phyloP scores from a whole-genome alignment of 441 rosid species.

The Manihot esculenta region DNA sequence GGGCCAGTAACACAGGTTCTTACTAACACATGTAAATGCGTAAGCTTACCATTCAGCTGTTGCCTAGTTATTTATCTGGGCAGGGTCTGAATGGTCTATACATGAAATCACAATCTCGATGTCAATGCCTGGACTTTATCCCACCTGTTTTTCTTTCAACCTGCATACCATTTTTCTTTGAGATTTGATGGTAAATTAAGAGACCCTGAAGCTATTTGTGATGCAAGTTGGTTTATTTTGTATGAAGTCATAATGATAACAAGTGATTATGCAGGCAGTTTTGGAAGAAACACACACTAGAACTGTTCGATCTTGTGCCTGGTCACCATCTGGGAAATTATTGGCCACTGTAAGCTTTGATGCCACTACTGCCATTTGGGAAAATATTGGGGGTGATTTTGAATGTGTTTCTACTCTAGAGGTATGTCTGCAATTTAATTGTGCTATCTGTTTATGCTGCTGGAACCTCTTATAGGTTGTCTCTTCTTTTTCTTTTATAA shows the following conservation, averaged over 20 bases:
- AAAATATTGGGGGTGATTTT: constrained; percentile 74
- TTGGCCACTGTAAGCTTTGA: constrained; percentile 93
- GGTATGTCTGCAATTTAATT: constrained; percentile 38
- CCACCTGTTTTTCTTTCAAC: neutral
- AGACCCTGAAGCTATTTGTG: neutral
- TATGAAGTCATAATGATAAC: constrained; percentile 8
- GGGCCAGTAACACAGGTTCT: too few relatives aligned
- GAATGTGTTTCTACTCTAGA: constrained; percentile 87
- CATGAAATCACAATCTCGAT: neutral
- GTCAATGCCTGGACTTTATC: neutral
- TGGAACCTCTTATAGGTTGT: neutral
- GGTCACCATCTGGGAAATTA: constrained; percentile 82
- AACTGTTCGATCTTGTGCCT: constrained; percentile 89
- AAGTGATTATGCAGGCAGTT: constrained; percentile 59
- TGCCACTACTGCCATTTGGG: constrained; percentile 92
- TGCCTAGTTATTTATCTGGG: neutral
- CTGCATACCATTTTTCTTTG: neutral
- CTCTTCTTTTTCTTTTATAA: neutral
- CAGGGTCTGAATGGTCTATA: neutral
- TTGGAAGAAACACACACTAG: constrained; percentile 87
- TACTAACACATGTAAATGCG: neutral
- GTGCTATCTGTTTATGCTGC: neutral
- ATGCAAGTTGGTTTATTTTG: constrained; percentile 7
- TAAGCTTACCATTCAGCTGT: neutral
- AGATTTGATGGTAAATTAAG: constrained; percentile 5